These are phyloP conservation scores for Drechslerella coelobrocha DNA, from an alignment of 2,329 filamentous ascomycete species.

Conservation along the genomic window DNA sequence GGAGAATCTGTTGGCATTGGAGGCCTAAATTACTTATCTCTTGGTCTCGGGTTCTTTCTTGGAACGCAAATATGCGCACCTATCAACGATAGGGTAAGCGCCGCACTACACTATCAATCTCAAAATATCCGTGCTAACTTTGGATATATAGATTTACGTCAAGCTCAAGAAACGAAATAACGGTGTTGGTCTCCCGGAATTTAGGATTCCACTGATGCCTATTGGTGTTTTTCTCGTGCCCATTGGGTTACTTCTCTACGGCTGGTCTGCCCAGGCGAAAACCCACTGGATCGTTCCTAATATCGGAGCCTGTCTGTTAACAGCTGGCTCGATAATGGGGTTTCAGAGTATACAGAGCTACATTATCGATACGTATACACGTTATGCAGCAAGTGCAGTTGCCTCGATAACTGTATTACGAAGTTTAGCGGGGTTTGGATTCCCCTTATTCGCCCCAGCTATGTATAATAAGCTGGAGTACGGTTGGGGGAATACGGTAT, in stretches of 20 bases:
- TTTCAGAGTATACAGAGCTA: slow-evolving; percentile 70
- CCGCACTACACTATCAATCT: not conserved
- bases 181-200: slow-evolving; percentile 60
- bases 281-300: slow-evolving; percentile 69
- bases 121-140: slow-evolving; percentile 51
- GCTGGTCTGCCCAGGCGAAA: slow-evolving; percentile 65
- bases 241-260: slow-evolving; percentile 66
- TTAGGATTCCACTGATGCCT: slow-evolving; percentile 65
- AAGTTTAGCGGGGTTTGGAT: slow-evolving; percentile 65
- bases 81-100: slow-evolving; percentile 56
- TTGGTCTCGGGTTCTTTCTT: slow-evolving; percentile 60
- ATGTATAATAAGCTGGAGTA: slow-evolving; percentile 61
- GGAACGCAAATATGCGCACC: slow-evolving; percentile 58
- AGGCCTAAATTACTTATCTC: slow-evolving; percentile 63
- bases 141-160: slow-evolving; percentile 56
- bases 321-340: slow-evolving; percentile 64
- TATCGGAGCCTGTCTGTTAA: slow-evolving; percentile 66
- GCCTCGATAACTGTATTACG: slow-evolving; percentile 66
- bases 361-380: slow-evolving; percentile 65
- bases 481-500: slow-evolving; percentile 63
- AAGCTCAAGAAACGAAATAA: slow-evolving; percentile 56
- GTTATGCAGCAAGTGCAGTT: slow-evolving; percentile 62
- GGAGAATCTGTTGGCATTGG: slow-evolving; percentile 61
- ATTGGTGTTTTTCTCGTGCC: slow-evolving; percentile 65
- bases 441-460: slow-evolving; percentile 68